Evolutionary conservation across 345 rosid genomes (phyloP).

Genomic region (Sonneratia caseolaris): DNA sequence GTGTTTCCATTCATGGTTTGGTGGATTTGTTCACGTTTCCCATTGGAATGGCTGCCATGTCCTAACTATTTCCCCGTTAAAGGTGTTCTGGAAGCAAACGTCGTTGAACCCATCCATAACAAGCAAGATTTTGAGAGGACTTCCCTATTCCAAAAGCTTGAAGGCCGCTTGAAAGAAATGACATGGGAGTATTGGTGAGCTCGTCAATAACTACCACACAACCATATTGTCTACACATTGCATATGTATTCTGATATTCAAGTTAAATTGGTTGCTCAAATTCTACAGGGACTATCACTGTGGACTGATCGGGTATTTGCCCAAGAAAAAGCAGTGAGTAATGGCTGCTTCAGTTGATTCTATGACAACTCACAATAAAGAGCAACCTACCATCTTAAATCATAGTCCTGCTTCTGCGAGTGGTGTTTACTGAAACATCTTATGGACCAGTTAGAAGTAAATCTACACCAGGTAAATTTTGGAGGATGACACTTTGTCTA

Average conservation of each 20-base stretch:
- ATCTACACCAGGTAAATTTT: constrained; percentile 28
- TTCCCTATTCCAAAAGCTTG: constrained; percentile 87
- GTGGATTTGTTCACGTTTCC: constrained; percentile 8
- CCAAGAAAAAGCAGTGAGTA: constrained; percentile 31
- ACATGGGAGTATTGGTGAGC: constrained; percentile 79
- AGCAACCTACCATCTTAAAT: constrained; percentile 14
- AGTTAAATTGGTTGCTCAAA: not conserved
- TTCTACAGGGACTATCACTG: constrained; percentile 69
- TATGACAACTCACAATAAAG: constrained; percentile 6
- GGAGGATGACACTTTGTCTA: not conserved
- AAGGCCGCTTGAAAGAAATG: constrained; percentile 88
- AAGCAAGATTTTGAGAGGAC: constrained; percentile 98
- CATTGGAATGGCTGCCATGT: not conserved
- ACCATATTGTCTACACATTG: constrained; percentile 2
- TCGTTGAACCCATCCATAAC: constrained; percentile 87
- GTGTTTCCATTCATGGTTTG: constrained; percentile 4
- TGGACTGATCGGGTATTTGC: constrained; percentile 70
- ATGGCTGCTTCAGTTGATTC: constrained; percentile 16
- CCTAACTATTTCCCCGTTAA: constrained; percentile 9
- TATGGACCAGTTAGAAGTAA: constrained; percentile 11
- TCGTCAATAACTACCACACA: not conserved
- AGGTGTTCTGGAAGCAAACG: constrained; percentile 92
- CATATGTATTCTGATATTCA: not conserved
- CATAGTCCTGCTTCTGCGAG: constrained; percentile 21
- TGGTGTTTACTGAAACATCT: constrained; percentile 15